Evolutionary conservation across 2,329 filamentous ascomycete species (phyloP).

Genomic region (Xylaria sp.): DNA sequence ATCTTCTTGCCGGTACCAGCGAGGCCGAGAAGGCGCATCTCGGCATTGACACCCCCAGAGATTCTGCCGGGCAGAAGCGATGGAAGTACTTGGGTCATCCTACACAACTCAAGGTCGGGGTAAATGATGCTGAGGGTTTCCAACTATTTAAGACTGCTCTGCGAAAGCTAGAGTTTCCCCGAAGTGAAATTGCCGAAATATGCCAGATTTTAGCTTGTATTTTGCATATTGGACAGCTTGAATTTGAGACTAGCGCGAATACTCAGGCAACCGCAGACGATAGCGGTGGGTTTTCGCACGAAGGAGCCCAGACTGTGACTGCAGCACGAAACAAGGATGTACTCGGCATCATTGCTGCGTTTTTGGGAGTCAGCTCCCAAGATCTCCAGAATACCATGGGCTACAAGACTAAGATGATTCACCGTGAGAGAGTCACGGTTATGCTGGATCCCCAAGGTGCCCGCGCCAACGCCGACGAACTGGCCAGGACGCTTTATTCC

Average conservation of each 20-base stretch:
- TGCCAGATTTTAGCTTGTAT: slow-evolving; percentile 95
- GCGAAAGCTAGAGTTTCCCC: slow-evolving; percentile 91
- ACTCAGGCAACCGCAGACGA: slow-evolving; percentile 87
- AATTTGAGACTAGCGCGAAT: slow-evolving; percentile 84
- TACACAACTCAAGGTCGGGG: slow-evolving; percentile 94
- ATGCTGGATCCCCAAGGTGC: slow-evolving; percentile 96
- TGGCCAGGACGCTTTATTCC: slow-evolving; percentile 92
- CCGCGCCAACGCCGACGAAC: slow-evolving; percentile 90
- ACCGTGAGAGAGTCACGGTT: slow-evolving; percentile 96
- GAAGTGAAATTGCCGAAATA: slow-evolving; percentile 94
- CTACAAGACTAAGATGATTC: slow-evolving; percentile 96
- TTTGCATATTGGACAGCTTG: slow-evolving; percentile 96
- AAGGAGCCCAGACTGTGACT: slow-evolving; percentile 87
- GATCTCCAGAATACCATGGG: slow-evolving; percentile 90
- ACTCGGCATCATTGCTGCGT: slow-evolving; percentile 87
- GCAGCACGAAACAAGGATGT: slow-evolving; percentile 94
- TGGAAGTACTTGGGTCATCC: slow-evolving; percentile 98
- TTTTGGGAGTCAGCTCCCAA: slow-evolving; percentile 83
- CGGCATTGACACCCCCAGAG: slow-evolving; percentile 61
- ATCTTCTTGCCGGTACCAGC: slow-evolving; percentile 91
- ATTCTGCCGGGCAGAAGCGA: slow-evolving; percentile 72
- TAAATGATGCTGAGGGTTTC: slow-evolving; percentile 96
- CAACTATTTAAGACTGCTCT: slow-evolving; percentile 97
- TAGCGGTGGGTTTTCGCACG: slow-evolving; percentile 95
- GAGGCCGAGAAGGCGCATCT: slow-evolving; percentile 90